Percentiles rank a stretch among this genome's conserved stretches.
Conservation (phyloP, 2,329 filamentous ascomycete genomes). For the Xylariaceae sp. region DNA sequence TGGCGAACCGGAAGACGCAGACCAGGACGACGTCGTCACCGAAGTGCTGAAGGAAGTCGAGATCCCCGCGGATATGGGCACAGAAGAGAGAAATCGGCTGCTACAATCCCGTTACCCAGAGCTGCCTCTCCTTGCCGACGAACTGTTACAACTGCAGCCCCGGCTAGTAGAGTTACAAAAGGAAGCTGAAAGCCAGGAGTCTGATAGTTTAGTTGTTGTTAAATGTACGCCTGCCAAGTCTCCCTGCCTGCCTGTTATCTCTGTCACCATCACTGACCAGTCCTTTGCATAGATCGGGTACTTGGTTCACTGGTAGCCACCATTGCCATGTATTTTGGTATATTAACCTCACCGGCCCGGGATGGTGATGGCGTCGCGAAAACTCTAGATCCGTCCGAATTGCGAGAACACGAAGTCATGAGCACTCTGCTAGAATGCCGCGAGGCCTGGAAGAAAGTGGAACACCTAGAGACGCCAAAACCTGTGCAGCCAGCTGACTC, state of each 20-base stretch:
- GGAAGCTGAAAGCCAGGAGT: slow-evolving; percentile 47
- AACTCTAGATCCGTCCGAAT: slow-evolving; percentile 66
- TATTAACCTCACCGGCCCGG: slow-evolving; percentile 74
- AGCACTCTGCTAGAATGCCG: slow-evolving; percentile 73
- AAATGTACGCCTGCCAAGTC: slow-evolving; percentile 44
- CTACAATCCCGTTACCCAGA: slow-evolving; percentile 83
- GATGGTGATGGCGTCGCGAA: slow-evolving; percentile 49
- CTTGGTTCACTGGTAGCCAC: slow-evolving; percentile 81
- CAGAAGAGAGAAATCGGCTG: slow-evolving; percentile 68
- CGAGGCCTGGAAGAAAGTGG: slow-evolving; percentile 71
- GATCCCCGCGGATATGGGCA: slow-evolving; percentile 71
- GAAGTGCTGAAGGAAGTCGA: slow-evolving; percentile 82
- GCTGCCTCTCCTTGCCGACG: slow-evolving; percentile 77
- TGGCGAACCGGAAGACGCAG: slow-evolving; percentile 44
- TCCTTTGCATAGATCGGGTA: slow-evolving; percentile 48
- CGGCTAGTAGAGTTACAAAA: slow-evolving; percentile 54
- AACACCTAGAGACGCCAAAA: slow-evolving; percentile 53
- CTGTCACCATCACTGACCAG: not conserved
- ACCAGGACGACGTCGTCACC: slow-evolving; percentile 60
- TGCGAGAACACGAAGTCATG: slow-evolving; percentile 91
- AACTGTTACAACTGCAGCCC: slow-evolving; percentile 69
- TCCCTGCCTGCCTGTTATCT: not conserved
- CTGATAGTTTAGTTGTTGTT: slow-evolving; percentile 54
- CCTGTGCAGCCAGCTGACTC: slow-evolving; percentile 18
- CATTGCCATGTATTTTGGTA: slow-evolving; percentile 88